Percentiles rank a stretch among this genome's conserved stretches.
These are phyloP conservation scores for Zoysia matrella DNA, from an alignment of 202 grass and related monocot genomes.

Conservation along the genomic window DNA sequence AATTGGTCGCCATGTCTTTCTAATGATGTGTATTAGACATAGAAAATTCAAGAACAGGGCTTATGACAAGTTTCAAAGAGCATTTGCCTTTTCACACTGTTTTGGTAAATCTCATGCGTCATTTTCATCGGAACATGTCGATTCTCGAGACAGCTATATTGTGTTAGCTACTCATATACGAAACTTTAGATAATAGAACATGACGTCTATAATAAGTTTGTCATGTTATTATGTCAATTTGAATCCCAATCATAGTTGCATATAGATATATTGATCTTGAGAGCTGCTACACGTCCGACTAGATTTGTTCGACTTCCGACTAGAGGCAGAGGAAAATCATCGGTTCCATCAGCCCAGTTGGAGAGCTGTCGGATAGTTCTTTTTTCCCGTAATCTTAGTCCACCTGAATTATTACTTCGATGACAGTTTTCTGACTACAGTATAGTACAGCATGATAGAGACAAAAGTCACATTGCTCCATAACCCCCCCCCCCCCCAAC, in stretches of 20 bases:
- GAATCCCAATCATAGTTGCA: neutral
- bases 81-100: neutral
- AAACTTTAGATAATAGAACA: neutral
- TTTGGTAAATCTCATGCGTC: neutral
- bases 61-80: neutral
- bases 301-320: no score
- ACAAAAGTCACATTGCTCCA: neutral
- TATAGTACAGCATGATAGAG: neutral
- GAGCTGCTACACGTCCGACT: no score
- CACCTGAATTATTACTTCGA: neutral
- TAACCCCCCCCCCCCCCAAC: neutral
- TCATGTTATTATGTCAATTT: neutral
- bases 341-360: no score
- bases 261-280: neutral
- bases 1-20: no score
- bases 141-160: neutral
- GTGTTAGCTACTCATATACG: neutral
- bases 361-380: no score
- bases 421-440: neutral
- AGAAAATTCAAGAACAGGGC: neutral
- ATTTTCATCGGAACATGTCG: neutral
- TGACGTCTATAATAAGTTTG: neutral
- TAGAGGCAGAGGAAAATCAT: no score
- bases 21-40: neutral
- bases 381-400: neutral